Conservation (phyloP, 139 green algal genomes). For the Chlamydomonas sp. region DNA sequence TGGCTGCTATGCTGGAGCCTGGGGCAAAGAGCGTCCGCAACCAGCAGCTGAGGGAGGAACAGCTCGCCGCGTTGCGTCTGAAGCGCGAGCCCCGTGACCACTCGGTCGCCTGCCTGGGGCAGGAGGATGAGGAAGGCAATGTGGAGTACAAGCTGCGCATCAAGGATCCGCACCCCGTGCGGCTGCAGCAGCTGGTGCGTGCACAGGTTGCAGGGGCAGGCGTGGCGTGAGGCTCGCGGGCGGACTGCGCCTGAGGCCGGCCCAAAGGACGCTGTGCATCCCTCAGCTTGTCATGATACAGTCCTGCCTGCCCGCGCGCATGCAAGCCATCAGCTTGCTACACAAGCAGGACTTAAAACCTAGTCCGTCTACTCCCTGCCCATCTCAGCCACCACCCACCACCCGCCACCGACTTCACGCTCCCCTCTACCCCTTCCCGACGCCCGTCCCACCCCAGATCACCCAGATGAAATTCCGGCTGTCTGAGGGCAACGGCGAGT, state of each 20-base stretch:
- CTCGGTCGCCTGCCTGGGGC: constrained; percentile 54
- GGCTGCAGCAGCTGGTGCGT: constrained; percentile 87
- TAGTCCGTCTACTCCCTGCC: no score
- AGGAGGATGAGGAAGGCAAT: constrained; percentile 80
- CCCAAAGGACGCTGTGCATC: no score
- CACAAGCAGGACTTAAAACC: no score
- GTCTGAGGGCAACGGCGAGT: constrained; percentile 81
- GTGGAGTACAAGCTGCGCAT: constrained; percentile 90
- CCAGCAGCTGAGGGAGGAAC: constrained; percentile 7
- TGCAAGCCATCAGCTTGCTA: no score
- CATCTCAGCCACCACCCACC: no score
- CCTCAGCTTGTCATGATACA: neutral
- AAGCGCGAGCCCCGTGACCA: constrained; percentile 55
- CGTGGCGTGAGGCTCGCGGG: no score
- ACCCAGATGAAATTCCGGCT: constrained; percentile 91
- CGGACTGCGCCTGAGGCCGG: no score
- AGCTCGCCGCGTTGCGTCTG: constrained; percentile 66
- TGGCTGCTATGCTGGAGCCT: constrained; percentile 15
- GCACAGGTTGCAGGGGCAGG: no score
- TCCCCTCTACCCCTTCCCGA: no score
- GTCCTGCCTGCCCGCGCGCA: no score
- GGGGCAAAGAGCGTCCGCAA: neutral
- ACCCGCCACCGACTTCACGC: no score
- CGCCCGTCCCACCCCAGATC: constrained; percentile 60
- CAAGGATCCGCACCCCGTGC: constrained; percentile 61